A percentile compares a stretch with the other conserved stretches of the same genome.
Conservation (phyloP, 1,284 basidiomycete genomes). For the Serendipita sp. region DNA sequence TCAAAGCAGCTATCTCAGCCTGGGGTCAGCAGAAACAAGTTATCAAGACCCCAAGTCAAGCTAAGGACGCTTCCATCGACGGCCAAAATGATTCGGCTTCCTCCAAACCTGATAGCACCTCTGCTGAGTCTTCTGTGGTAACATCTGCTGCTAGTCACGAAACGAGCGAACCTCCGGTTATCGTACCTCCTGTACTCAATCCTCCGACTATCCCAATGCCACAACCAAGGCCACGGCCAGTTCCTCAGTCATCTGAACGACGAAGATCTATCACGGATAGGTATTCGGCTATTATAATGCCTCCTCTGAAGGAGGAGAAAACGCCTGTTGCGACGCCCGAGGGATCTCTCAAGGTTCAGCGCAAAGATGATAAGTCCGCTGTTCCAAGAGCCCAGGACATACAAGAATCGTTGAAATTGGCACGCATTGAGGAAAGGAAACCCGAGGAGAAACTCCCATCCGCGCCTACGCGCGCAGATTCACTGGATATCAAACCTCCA, state of each 20-base stretch:
- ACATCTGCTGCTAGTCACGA: neutral
- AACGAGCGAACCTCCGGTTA: neutral
- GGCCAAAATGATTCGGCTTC: too few species aligned
- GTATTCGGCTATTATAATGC: constrained; percentile 45
- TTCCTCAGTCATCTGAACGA: constrained; percentile 18
- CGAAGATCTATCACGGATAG: constrained; percentile 52
- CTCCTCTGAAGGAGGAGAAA: constrained; percentile 49
- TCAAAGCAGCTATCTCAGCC: neutral
- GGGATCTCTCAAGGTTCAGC: constrained; percentile 29
- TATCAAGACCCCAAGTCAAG: neutral
- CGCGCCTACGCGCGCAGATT: too few species aligned
- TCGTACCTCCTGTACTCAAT: neutral
- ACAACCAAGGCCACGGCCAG: constrained; percentile 1
- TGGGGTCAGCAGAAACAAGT: neutral
- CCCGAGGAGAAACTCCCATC: neutral
- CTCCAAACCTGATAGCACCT: too few species aligned
- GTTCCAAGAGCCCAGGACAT: neutral
- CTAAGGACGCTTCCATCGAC: too few species aligned
- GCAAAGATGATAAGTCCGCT: neutral
- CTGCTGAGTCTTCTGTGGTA: too few species aligned
- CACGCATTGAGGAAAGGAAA: neutral
- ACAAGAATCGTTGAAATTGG: neutral
- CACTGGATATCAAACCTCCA: too few species aligned
- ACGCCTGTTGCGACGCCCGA: constrained; percentile 46
- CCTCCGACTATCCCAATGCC: constrained; percentile 7